phyloP scores from a whole-genome alignment of 208 protist genomes.

The Leishmania braziliensis region DNA sequence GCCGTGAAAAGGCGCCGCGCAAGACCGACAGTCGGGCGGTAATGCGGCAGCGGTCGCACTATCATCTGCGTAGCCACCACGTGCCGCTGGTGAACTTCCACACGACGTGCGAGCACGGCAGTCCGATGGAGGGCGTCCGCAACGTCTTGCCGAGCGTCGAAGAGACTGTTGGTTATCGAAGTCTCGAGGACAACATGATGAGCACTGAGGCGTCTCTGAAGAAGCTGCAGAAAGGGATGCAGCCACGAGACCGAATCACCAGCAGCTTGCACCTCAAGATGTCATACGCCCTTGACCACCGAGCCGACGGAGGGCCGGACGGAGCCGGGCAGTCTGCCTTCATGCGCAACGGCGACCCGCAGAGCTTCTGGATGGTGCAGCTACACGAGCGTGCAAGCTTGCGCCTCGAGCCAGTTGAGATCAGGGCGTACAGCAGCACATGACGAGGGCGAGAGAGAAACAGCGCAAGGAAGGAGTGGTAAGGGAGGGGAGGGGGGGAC shows the following conservation, averaged over 20 bases:
- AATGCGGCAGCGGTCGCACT: constrained; percentile 37
- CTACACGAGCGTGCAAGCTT: constrained; percentile 33
- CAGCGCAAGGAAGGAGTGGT: neutral
- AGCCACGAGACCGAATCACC: constrained; percentile 3
- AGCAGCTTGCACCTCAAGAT: constrained; percentile 28
- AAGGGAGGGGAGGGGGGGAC: neutral
- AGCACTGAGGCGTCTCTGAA: constrained; percentile 11
- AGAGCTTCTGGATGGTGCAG: constrained; percentile 40
- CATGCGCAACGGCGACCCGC: constrained; percentile 27
- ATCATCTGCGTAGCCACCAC: constrained; percentile 53
- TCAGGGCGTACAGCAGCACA: neutral
- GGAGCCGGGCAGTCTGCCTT: constrained; percentile 35
- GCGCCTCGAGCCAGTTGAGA: constrained; percentile 35
- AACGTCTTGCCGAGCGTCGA: constrained; percentile 23
- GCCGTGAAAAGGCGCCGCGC: constrained; percentile 15
- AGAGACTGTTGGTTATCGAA: constrained; percentile 14
- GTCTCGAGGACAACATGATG: constrained; percentile 7
- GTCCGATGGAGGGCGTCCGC: neutral
- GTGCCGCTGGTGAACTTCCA: constrained; percentile 52
- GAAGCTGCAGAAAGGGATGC: constrained; percentile 20
- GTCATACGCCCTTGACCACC: constrained; percentile 27
- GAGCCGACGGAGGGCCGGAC: constrained; percentile 21
- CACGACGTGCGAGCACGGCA: constrained; percentile 29
- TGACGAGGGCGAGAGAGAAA: neutral
- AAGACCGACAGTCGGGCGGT: constrained; percentile 31